These are phyloP conservation scores for Oligophagozyma castellii DNA, from an alignment of 1,139 yeast species.

Conservation along the genomic window DNA sequence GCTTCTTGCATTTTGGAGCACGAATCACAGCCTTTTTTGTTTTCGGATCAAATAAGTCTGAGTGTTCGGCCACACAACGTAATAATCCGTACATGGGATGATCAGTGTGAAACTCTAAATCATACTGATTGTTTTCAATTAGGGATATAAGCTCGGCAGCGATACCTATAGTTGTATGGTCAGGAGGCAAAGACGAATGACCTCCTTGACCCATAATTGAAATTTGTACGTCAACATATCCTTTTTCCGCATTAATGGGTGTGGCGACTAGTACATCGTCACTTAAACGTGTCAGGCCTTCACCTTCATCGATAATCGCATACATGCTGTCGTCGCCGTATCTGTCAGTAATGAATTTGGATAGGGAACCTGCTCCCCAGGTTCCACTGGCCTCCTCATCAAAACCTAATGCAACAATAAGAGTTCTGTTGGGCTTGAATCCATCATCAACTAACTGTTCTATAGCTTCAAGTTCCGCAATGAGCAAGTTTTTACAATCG, in stretches of 20 bases:
- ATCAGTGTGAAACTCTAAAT: constrained; percentile 29
- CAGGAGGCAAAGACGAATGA: constrained; percentile 61
- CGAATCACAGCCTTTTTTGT: constrained; percentile 12
- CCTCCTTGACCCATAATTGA: constrained; percentile 51
- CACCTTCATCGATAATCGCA: constrained; percentile 55
- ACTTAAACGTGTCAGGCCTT: constrained; percentile 26
- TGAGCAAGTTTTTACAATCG: constrained; percentile 48
- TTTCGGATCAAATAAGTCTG: constrained; percentile 9
- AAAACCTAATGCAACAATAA: constrained; percentile 50
- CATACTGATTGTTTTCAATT: constrained; percentile 39
- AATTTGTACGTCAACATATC: constrained; percentile 38
- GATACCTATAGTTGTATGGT: constrained; percentile 64
- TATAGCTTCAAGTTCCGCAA: constrained; percentile 45
- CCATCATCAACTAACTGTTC: constrained; percentile 36
- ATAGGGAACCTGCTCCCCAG: constrained; percentile 39
- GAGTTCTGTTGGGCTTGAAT: constrained; percentile 40
- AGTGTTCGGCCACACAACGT: constrained; percentile 34
- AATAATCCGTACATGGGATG: constrained; percentile 36
- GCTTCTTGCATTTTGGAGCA: constrained; percentile 11
- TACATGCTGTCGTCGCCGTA: constrained; percentile 46
- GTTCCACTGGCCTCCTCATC: constrained; percentile 60
- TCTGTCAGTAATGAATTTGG: constrained; percentile 30
- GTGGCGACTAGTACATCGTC: constrained; percentile 38
- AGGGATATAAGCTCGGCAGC: constrained; percentile 37
- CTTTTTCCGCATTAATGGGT: constrained; percentile 58